Base-by-base conservation (phyloP, 352 stramenopile species). In the Salisapilia sapeloensis region DNA sequence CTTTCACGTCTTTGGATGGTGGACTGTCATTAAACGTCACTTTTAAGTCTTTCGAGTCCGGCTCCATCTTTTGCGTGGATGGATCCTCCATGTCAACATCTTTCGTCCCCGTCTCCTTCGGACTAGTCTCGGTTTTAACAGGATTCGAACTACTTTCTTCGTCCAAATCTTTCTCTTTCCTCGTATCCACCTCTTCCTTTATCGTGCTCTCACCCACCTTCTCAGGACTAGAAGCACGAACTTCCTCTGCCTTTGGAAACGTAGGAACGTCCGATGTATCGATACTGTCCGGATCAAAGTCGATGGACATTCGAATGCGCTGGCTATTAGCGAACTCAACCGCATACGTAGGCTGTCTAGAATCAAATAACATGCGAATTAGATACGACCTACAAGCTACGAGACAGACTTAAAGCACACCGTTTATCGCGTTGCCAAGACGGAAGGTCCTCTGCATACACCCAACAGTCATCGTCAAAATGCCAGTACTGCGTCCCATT, bases 401-500 rank as follows among this genome's bases (percentile, higher is more conserved):
- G n/a, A n/a, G n/a, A n/a, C n/a, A n/a, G n/a, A n/a, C n/a, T n/a
- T n/a, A n/a, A n/a, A n/a, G n/a, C n/a, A n/a, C n/a, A 49, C 44
- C 29, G 18, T 33, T 50, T 40, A 35, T 63, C 45, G 7, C 49
- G 28, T 43, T 84, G 61, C 72, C 70, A 86, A 9, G 37, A 41
- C 0, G 67, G 62, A 21, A 63, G 67, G 19, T 84, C 60, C 46
- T 91, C 75, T 1, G 71, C 71, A 36, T 84, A 91, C 24, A 91
- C 56, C 75, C 75, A 91, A 35, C 71, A 86, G 29, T 42, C 65
- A 43, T 91, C 75, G 34, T 77, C 54, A 45, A 87, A 87, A 49
- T 87, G 84, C 75, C 71, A 91, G 40, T 91, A 91, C 24, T 63
- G 57, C 1, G 64, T 45, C 7, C 71, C 71, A 4, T 66, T 53